Conservation (phyloP, 306 rosid genomes). For the Pueraria montana region DNA sequence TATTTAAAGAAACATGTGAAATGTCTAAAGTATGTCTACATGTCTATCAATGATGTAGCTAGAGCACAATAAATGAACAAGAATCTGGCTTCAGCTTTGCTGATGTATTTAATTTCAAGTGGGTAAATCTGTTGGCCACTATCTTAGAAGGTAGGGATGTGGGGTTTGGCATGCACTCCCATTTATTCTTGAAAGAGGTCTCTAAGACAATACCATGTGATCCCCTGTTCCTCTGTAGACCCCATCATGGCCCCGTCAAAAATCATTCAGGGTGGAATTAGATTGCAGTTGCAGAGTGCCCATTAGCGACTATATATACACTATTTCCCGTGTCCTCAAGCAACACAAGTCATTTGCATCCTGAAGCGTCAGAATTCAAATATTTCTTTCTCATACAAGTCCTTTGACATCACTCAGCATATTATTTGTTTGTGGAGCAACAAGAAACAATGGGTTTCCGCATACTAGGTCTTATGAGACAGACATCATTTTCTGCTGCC, state of each 20-base stretch:
- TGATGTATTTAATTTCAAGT: too few species aligned
- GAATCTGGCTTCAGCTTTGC: conserved; percentile 5
- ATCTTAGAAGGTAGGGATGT: not conserved
- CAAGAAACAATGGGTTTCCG: conserved; percentile 42
- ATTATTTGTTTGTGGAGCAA: not conserved
- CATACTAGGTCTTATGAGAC: conserved; percentile 18
- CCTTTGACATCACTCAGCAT: conserved; percentile 12
- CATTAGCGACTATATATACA: conserved; percentile 42
- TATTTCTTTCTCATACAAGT: too few species aligned
- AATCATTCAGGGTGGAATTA: not conserved
- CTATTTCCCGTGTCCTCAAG: conserved; percentile 5
- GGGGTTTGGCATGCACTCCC: conserved; percentile 1
- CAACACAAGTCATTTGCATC: conserved; percentile 30
- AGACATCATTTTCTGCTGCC: conserved; percentile 16
- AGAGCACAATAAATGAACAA: conserved; percentile 9
- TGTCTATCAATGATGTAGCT: conserved; percentile 24
- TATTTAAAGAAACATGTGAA: not conserved
- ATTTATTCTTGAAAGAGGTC: conserved; percentile 1
- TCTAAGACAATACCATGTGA: conserved; percentile 52
- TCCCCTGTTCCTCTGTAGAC: conserved; percentile 8
- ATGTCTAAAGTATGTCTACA: conserved; percentile 42
- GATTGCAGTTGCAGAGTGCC: not conserved
- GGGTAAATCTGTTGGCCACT: conserved; percentile 27
- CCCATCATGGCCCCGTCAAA: not conserved
- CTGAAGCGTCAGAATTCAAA: not conserved